phyloP scores from a whole-genome alignment of 257 asterid species.

The Avicennia marina region DNA sequence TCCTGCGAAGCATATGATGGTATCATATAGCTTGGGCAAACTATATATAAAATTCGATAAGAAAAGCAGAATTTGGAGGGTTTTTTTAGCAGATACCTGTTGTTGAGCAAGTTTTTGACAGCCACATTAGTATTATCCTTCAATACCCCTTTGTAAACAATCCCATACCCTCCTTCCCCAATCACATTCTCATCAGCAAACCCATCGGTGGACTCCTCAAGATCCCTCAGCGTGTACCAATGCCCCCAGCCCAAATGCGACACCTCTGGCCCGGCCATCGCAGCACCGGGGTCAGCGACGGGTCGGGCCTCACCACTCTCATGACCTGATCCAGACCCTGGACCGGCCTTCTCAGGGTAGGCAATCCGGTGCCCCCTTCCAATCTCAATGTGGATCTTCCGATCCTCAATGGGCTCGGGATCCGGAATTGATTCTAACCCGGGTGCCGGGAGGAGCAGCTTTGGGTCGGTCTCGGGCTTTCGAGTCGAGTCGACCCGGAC shows the following conservation, averaged over 20 bases:
- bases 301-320: constrained; percentile 53
- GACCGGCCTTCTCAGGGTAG: constrained; percentile 38
- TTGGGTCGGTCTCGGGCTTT: constrained; percentile 24
- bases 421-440: constrained; percentile 40
- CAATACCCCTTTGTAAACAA: constrained; percentile 69
- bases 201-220: constrained; percentile 56
- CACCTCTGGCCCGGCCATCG: constrained; percentile 62
- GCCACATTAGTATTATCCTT: constrained; percentile 60
- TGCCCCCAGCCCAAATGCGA: constrained; percentile 98
- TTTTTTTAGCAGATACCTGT: constrained; percentile 39
- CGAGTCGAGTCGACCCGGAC: constrained; percentile 55
- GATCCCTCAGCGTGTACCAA: constrained; percentile 91
- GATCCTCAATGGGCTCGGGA: constrained; percentile 35
- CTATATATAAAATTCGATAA: background rate
- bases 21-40: too few species aligned
- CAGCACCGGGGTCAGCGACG: constrained; percentile 28
- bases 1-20: background rate
- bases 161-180: constrained; percentile 96
- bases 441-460: constrained; percentile 25
- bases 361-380: constrained; percentile 57
- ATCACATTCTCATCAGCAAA: constrained; percentile 82
- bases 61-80: background rate
- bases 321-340: constrained; percentile 43
- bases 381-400: constrained; percentile 47
- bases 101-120: constrained; percentile 84